phyloP scores from a whole-genome alignment of 208 protist genomes.

The Leishmania tarentolae region DNA sequence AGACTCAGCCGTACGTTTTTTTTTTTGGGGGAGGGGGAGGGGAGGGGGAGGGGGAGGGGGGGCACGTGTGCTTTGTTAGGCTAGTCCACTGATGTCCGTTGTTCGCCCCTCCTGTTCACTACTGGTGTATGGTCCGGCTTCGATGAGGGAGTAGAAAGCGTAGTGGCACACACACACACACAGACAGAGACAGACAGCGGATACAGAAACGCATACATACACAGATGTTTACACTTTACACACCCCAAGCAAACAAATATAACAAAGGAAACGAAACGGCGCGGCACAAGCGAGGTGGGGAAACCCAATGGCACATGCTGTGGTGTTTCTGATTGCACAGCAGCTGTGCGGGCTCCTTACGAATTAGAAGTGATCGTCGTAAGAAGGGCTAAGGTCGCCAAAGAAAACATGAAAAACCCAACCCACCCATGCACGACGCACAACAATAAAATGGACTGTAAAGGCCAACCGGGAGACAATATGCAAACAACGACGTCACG shows the following conservation, averaged over 20 bases:
- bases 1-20: not conserved
- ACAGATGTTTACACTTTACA: not conserved
- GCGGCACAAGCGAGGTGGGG: not conserved
- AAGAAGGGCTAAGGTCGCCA: too few relatives aligned
- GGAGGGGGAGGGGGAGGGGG: too few relatives aligned
- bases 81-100: too few relatives aligned
- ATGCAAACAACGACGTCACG: too few relatives aligned
- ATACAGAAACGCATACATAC: not conserved
- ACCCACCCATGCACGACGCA: not conserved
- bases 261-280: too few relatives aligned
- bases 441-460: not conserved
- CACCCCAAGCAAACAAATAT: not conserved
- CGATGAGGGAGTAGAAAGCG: too few relatives aligned
- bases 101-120: too few relatives aligned
- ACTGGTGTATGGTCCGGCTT: too few relatives aligned
- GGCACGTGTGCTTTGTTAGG: not conserved
- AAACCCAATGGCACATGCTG: not conserved
- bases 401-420: too few relatives aligned
- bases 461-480: not conserved
- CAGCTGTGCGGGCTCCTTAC: not conserved
- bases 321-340: not conserved
- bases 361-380: not conserved
- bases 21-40: too few relatives aligned
- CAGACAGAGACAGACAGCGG: not conserved
- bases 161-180: too few relatives aligned